Base-by-base conservation (phyloP, 2,329 filamentous ascomycete species). In the Alternaria rosae region DNA sequence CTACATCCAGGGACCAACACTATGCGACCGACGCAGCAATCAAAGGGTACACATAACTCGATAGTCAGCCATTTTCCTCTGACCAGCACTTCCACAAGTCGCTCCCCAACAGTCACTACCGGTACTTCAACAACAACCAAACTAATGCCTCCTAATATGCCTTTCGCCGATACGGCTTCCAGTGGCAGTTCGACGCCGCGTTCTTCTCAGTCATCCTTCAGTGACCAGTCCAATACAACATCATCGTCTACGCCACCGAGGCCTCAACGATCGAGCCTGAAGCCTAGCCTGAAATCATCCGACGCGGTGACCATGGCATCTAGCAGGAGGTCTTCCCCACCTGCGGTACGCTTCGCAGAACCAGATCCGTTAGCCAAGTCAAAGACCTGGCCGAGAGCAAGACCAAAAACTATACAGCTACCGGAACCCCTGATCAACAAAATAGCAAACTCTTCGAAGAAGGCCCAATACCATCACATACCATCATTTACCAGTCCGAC, bases 311-410 rank as follows among this genome's bases (percentile, higher is more conserved):
- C 54, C 35, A 59, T 47, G 9, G 56, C 57, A 15, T 41, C 61
- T 10, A 65, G 60, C 23, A 60, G 62, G 20, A 68, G 60, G 58
- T 66, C 70, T 20, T 67, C 68, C 25, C 67, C 69, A 21, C 60
- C 71, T 7, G 66, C 64, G 12, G 74, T 76, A 41, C 66, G 70
- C 23, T 76, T 76, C 28, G 56, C 65, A 20, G 67, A 74, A 12
- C 66, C 70, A 54, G 67, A 71, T 41, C 61, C 60, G 10, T 25
- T 61, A 17, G 58, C 61, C 25, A 65, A 51, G 23, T 52, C 56
- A 42, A 55, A 62, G 6, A 54, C 51, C 26, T 54, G 54, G 51
- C 51, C 59, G 28, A 48, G 7, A 17, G 25, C 54, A 32, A 54
- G 48, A 30, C 57, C 54, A 6, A 63, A 42, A 13, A 59, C 23